Conservation (phyloP, 345 rosid genomes). For the Balakata baccata region DNA sequence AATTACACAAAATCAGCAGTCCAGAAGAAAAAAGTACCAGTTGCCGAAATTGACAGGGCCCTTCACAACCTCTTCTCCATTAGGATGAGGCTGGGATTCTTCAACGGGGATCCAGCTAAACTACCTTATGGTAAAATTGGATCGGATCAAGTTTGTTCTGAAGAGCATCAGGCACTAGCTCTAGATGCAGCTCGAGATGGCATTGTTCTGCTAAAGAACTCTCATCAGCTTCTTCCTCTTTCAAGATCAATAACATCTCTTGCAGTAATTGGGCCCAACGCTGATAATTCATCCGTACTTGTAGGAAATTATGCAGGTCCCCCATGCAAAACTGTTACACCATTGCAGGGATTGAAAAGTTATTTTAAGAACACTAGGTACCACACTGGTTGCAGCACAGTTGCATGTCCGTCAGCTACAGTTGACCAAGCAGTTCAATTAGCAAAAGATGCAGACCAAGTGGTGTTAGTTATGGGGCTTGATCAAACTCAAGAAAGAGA, state of each 20-base stretch:
- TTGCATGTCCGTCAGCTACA: slow-evolving; percentile 48
- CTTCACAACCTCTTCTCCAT: slow-evolving; percentile 69
- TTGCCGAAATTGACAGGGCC: slow-evolving; percentile 61
- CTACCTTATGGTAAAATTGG: slow-evolving; percentile 61
- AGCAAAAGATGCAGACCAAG: slow-evolving; percentile 56
- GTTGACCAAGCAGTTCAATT: slow-evolving; percentile 51
- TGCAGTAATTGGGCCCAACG: slow-evolving; percentile 86
- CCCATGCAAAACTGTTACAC: slow-evolving; percentile 57
- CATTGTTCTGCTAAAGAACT: slow-evolving; percentile 78
- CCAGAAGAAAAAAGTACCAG: slow-evolving; percentile 52
- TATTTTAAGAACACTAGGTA: slow-evolving; percentile 47
- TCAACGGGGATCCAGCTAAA: slow-evolving; percentile 58
- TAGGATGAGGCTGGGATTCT: slow-evolving; percentile 83
- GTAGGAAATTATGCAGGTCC: slow-evolving; percentile 82
- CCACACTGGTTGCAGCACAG: slow-evolving; percentile 58
- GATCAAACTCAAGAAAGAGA: slow-evolving; percentile 78
- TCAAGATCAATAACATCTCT: slow-evolving; percentile 48
- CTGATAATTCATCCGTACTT: slow-evolving; percentile 46
- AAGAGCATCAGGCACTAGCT: slow-evolving; percentile 67
- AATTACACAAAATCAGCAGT: slow-evolving; percentile 71
- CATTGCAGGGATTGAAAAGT: slow-evolving; percentile 52
- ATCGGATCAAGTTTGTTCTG: slow-evolving; percentile 58
- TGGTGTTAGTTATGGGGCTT: slow-evolving; percentile 79
- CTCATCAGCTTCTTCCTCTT: slow-evolving; percentile 56
- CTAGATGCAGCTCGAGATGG: slow-evolving; percentile 83